Evolutionary conservation across 495 filamentous ascomycete species (phyloP), one percentile per base, ranked within the genome.

Genomic region (Penicillium desertorum): DNA sequence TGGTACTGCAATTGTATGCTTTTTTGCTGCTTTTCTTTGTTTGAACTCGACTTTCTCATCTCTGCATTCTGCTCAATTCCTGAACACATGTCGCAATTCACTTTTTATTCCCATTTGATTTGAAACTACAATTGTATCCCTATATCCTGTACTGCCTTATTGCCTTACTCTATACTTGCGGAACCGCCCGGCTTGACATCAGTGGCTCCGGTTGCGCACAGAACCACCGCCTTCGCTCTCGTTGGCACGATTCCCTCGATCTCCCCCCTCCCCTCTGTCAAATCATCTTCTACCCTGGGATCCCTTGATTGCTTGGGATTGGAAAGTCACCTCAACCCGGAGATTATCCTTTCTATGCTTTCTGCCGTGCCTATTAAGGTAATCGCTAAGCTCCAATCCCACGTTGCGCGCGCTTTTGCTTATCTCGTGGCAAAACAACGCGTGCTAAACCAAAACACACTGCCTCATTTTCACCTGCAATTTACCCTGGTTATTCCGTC

Each of bases 131-230:
- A 47, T 32, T 48, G 29, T 47, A 29, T 39, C 45, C 45, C 25
- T 17, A 29, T 47, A 11, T 47, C 10, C 7, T 47, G 9, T 48
- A 32, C 23, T 46, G 44, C 23, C 17, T 25, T 41, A 48, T 45
- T 55, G 41, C 39, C 5, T 48, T 27, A 45, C 34, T 50, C 41
- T 42, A 29, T 51, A 32, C 45, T 39, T 51, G 46, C 62, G 66
- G 69, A 62, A 65, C 64, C 65, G 65, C 50, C 65, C 62, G 64
- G 50, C 61, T 57, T 71, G 67, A 70, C 69, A 72, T 73, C 66
- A 71, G 70, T 59, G 66, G 63, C 68, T 61, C 61, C 67, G 53
- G 58, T 61, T 56, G 62, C 64, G 60, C 56, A 62, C 52, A 61
- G 60, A 61, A 45, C 57, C 51, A 53, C 51, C 51, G 45, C 60